Evolutionary conservation across 768 basidiomycete genomes (phyloP).

Genomic region (Pleurotus citrinopileatus): DNA sequence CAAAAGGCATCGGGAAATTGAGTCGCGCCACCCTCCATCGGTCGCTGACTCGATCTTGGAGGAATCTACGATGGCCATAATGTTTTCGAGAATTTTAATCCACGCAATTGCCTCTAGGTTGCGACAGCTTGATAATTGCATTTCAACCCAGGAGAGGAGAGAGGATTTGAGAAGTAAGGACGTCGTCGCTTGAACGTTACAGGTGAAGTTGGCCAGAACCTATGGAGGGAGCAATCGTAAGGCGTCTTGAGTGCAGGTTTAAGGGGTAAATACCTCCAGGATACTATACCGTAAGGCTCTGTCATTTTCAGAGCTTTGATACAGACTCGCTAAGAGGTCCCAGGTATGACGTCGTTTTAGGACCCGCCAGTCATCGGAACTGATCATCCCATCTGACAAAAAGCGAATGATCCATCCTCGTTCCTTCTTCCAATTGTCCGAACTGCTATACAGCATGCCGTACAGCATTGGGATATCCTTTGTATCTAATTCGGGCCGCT

Average conservation of each 20-base stretch:
- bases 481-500: slow-evolving; percentile 78
- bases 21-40: slow-evolving; percentile 57
- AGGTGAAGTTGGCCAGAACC: slow-evolving; percentile 76
- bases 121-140: slow-evolving; percentile 47
- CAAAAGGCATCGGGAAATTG: slow-evolving; percentile 50
- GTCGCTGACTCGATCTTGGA: slow-evolving; percentile 52
- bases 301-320: slow-evolving; percentile 63
- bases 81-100: slow-evolving; percentile 65
- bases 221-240: no score
- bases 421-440: slow-evolving; percentile 83
- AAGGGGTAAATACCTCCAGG: slow-evolving; percentile 51
- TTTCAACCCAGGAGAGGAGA: slow-evolving; percentile 80
- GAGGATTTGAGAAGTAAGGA: slow-evolving; percentile 71
- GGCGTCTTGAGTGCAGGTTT: not conserved
- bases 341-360: slow-evolving; percentile 82
- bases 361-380: slow-evolving; percentile 77
- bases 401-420: slow-evolving; percentile 87
- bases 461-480: slow-evolving; percentile 91
- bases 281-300: slow-evolving; percentile 50
- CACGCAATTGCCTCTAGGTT: slow-evolving; percentile 52
- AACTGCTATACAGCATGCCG: slow-evolving; percentile 77
- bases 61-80: slow-evolving; percentile 47
- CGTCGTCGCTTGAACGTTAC: slow-evolving; percentile 62
- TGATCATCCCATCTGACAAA: slow-evolving; percentile 76
- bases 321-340: slow-evolving; percentile 83